These are phyloP conservation scores for Herpetomonas samuelpessoai DNA, from an alignment of 208 protist species.

Conservation along the genomic window DNA sequence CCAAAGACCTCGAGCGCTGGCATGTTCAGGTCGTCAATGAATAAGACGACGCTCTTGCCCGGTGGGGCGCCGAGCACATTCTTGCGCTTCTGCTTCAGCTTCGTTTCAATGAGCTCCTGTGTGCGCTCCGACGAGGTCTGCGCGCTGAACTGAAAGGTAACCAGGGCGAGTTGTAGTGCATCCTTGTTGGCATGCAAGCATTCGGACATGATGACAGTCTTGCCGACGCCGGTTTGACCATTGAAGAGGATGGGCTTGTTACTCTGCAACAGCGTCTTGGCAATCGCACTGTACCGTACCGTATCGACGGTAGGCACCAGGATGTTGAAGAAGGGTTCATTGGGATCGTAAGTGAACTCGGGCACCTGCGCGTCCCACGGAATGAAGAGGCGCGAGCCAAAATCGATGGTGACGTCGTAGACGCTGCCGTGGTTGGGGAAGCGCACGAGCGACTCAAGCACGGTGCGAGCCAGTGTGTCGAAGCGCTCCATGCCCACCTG, in stretches of 20 bases:
- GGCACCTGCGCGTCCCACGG: conserved; percentile 81
- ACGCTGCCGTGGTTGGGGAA: conserved; percentile 89
- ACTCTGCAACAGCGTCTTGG: conserved; percentile 83
- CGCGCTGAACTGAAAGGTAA: conserved; percentile 95
- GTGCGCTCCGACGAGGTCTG: conserved; percentile 94
- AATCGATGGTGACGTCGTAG: conserved; percentile 95
- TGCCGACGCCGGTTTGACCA: conserved; percentile 95
- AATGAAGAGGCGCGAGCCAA: conserved; percentile 68
- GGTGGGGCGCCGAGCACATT: conserved; percentile 93
- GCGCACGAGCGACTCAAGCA: conserved; percentile 82
- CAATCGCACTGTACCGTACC: conserved; percentile 92
- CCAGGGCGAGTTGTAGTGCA: conserved; percentile 66
- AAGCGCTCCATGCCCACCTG: conserved; percentile 87
- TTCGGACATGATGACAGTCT: conserved; percentile 93
- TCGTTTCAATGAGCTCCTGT: conserved; percentile 96
- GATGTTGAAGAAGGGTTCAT: conserved; percentile 95
- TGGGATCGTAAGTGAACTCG: conserved; percentile 78
- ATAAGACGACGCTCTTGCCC: conserved; percentile 93
- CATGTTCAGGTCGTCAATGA: conserved; percentile 99
- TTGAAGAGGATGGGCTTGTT: conserved; percentile 93
- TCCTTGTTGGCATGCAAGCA: conserved; percentile 78
- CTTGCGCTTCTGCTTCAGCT: conserved; percentile 96
- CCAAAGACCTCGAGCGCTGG: conserved; percentile 96
- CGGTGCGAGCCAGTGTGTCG: conserved; percentile 79
- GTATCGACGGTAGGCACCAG: conserved; percentile 97